Percentiles rank a stretch among this genome's conserved stretches.
Conservation (phyloP, 805 yeast genomes). For the Barnettozyma botsteinii region DNA sequence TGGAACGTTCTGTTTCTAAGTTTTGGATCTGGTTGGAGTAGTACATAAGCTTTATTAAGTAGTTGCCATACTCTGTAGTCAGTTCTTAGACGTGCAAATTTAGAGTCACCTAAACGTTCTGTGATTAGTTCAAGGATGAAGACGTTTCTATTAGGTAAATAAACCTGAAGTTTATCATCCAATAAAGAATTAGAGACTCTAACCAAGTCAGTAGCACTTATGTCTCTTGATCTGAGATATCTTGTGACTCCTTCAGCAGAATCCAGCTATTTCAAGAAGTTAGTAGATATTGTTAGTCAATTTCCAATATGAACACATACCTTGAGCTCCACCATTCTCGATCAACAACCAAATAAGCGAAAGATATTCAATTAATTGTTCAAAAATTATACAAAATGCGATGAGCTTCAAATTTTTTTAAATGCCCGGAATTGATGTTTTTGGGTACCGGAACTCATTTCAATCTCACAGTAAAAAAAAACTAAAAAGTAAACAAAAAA, state of each 20-base stretch:
- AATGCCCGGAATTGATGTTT: background rate
- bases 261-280: constrained; percentile 9
- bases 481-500: constrained; percentile 1
- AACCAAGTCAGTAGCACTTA: constrained; percentile 37
- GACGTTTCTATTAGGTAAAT: constrained; percentile 47
- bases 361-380: background rate
- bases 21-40: constrained; percentile 24
- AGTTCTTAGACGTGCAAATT: constrained; percentile 38
- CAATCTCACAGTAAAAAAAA: constrained; percentile 2
- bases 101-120: constrained; percentile 52
- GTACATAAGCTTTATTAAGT: constrained; percentile 36
- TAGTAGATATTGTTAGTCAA: background rate
- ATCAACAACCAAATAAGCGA: background rate
- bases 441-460: background rate
- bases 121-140: constrained; percentile 56
- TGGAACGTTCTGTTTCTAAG: constrained; percentile 38
- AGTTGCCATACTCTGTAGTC: constrained; percentile 44
- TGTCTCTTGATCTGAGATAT: constrained; percentile 49
- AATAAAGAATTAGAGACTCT: constrained; percentile 30
- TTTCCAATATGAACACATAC: background rate
- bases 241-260: constrained; percentile 48
- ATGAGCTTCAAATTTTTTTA: constrained; percentile 17
- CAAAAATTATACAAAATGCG: constrained; percentile 4
- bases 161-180: constrained; percentile 30
- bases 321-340: background rate